These are phyloP conservation scores for Narthecium ossifragum DNA, from an alignment of 106 monocot genomes.

Conservation along the genomic window DNA sequence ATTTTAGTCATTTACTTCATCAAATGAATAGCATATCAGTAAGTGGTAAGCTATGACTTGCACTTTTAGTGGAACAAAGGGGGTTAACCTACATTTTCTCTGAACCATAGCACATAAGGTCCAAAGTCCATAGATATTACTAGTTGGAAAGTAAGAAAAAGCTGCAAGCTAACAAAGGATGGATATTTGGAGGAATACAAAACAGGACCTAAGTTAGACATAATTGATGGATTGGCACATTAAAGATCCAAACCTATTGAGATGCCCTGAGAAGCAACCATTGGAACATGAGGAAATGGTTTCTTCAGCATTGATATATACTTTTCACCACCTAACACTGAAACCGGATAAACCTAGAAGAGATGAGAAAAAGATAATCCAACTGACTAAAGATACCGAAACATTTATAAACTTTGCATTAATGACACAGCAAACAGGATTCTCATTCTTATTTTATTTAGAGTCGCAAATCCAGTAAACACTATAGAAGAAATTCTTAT, in stretches of 20 bases:
- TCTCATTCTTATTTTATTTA: not conserved
- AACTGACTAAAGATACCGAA: not conserved
- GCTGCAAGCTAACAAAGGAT: not conserved
- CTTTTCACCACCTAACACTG: conserved; percentile 61
- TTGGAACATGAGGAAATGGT: conserved; percentile 75
- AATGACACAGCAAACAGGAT: not conserved
- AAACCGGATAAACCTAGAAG: conserved; percentile 71
- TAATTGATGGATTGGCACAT: not conserved
- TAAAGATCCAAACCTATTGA: conserved; percentile 39
- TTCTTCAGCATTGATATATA: conserved; percentile 78
- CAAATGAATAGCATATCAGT: too few species aligned
- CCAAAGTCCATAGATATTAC: too few species aligned
- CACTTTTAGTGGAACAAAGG: too few species aligned
- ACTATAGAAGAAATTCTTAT: not conserved
- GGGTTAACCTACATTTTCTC: not conserved
- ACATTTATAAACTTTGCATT: not conserved
- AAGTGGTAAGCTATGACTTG: too few species aligned
- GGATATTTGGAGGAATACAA: not conserved
- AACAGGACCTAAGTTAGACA: not conserved
- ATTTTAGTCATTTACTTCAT: too few species aligned
- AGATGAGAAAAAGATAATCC: conserved; percentile 3
- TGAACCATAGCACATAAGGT: not conserved
- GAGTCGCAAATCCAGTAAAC: not conserved
- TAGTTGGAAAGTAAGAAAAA: too few species aligned
- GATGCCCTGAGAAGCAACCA: conserved; percentile 90